phyloP scores from a whole-genome alignment of 108 stramenopile genomes.

The Cyclotella kingstonii region DNA sequence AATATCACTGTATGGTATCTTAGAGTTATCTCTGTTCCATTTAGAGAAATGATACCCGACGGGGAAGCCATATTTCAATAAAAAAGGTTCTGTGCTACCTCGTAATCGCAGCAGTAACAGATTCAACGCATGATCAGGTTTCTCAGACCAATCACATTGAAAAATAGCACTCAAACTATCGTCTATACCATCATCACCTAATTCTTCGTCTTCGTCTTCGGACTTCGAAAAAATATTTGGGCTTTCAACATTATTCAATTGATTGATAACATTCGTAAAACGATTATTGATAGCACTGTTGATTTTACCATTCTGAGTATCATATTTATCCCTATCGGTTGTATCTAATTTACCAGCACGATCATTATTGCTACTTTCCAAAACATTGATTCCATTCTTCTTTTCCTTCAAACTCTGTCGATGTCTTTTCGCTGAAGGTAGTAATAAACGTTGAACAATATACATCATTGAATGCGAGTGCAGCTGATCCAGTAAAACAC shows the following conservation, averaged over 20 bases:
- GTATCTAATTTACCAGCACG: not conserved
- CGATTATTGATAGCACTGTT: conserved; percentile 15
- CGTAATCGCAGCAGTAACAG: conserved; percentile 57
- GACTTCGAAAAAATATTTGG: conserved; percentile 16
- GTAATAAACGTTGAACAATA: conserved; percentile 85
- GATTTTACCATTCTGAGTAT: conserved; percentile 2
- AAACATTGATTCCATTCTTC: not conserved
- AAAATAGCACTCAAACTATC: conserved; percentile 54
- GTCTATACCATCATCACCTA: conserved; percentile 40
- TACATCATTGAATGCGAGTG: conserved; percentile 94
- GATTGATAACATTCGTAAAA: conserved; percentile 26
- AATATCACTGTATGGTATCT: not conserved
- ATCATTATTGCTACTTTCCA: not conserved
- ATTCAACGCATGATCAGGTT: conserved; percentile 49
- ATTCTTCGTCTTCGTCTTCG: conserved; percentile 41
- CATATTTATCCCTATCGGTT: not conserved
- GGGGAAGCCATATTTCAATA: conserved; percentile 35
- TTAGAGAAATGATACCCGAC: conserved; percentile 24
- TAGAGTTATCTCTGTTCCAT: not conserved
- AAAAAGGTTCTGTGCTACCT: conserved; percentile 33
- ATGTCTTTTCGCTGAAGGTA: conserved; percentile 67
- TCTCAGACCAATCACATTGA: conserved; percentile 69
- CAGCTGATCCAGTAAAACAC: conserved; percentile 80
- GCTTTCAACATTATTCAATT: conserved; percentile 38
- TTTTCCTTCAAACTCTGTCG: conserved; percentile 23